Evolutionary conservation across 2,329 filamentous ascomycete genomes (phyloP).

Genomic region (Penicillium expansum): DNA sequence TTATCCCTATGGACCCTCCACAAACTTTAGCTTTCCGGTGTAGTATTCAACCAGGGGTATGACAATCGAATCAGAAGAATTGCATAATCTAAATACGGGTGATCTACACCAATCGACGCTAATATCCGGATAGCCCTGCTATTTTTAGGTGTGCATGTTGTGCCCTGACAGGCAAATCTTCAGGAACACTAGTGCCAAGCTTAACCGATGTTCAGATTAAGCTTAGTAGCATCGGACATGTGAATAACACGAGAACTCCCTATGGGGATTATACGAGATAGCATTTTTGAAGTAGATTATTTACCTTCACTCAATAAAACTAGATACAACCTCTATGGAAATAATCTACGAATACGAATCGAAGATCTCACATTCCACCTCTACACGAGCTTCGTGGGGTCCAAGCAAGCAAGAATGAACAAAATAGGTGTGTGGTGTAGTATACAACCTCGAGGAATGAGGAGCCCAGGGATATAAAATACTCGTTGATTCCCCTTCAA

Average conservation of each 20-base stretch:
- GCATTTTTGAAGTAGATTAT: background rate
- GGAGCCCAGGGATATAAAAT: background rate
- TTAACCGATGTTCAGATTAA: background rate
- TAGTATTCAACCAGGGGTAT: background rate
- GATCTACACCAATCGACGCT: slow-evolving; percentile 2
- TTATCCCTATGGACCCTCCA: background rate
- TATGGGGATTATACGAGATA: background rate
- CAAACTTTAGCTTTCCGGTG: background rate
- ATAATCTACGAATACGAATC: background rate
- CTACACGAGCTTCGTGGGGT: slow-evolving; percentile 6
- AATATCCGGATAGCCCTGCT: background rate
- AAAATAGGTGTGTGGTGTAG: background rate
- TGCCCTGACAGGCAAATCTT: background rate
- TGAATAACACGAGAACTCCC: background rate
- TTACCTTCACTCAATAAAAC: background rate
- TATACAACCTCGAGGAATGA: background rate
- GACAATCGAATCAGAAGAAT: background rate
- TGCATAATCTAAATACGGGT: background rate
- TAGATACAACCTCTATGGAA: background rate
- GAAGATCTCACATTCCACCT: background rate
- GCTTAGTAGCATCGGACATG: background rate
- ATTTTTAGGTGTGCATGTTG: slow-evolving; percentile 4
- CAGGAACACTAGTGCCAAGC: slow-evolving; percentile 11
- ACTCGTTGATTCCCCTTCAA: background rate
- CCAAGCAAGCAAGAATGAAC: background rate